Evolutionary conservation across 1,139 yeast species (phyloP).

Genomic region (Saccharomycopsis crataegensis): DNA sequence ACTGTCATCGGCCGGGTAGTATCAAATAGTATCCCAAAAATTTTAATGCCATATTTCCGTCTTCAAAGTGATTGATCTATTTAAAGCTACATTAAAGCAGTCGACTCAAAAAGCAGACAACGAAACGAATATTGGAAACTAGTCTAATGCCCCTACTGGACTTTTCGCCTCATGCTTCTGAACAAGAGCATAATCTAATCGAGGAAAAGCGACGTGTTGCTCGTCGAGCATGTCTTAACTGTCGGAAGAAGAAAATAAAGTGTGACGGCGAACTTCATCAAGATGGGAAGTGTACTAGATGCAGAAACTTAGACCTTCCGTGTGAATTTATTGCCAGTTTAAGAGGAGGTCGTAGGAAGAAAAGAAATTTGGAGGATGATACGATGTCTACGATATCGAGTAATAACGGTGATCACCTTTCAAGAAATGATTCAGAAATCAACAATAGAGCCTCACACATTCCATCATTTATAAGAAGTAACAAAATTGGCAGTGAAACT

Average conservation of each 20-base stretch:
- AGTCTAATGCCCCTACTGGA: not conserved
- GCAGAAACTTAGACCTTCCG: slow-evolving; percentile 45
- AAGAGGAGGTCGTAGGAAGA: slow-evolving; percentile 48
- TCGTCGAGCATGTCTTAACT: slow-evolving; percentile 51
- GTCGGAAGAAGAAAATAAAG: slow-evolving; percentile 56
- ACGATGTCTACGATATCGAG: too few relatives aligned
- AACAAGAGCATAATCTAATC: not conserved
- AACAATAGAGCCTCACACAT: too few relatives aligned
- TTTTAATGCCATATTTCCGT: too few relatives aligned
- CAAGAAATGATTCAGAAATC: too few relatives aligned
- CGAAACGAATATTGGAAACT: not conserved
- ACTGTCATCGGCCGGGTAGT: too few relatives aligned
- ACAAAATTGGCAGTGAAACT: too few relatives aligned
- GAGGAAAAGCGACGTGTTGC: slow-evolving; percentile 28
- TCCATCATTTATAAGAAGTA: too few relatives aligned
- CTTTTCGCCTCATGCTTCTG: not conserved
- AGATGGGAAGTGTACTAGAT: slow-evolving; percentile 27
- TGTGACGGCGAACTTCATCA: slow-evolving; percentile 50
- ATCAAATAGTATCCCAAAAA: too few relatives aligned
- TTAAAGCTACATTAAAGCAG: too few relatives aligned
- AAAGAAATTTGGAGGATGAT: slow-evolving; percentile 14
- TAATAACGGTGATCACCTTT: too few relatives aligned
- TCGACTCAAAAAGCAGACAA: too few relatives aligned
- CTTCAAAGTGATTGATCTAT: too few relatives aligned
- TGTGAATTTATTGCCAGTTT: slow-evolving; percentile 54